Base-by-base conservation (phyloP, 345 rosid species). In the Eucalyptus tenuipes region DNA sequence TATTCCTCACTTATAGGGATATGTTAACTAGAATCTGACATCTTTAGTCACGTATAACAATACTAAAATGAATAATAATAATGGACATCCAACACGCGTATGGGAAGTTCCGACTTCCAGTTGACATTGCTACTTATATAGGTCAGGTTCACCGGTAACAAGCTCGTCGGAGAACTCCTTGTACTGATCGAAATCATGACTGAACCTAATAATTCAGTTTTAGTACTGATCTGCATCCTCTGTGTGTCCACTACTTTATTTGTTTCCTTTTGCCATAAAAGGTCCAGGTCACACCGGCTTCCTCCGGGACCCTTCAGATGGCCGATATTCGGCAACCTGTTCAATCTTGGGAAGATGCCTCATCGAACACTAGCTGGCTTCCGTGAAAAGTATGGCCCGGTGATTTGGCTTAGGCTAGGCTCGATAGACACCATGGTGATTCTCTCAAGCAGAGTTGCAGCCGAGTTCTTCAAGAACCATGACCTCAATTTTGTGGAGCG, bases 291-390 rank as follows among this genome's bases (percentile, higher is more conserved):
- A 29, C 15, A 50, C 12, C 88, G 88, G 68, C 93, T 87, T 42
- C 97, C 95, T 44, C 95, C 97, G 2, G 95, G 97, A 2, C 97
- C 95, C 14, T 89, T 91, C 4, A 94, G 95, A 88, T 94, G 95
- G 95, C 95, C 95, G 10, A 50, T 94, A 7, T 8, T 95, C 10
- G 95, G 97, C 80, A 94, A 95, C 91, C n/a, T 95, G 88, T 93
- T 93, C 81, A 91, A 92, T 31, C 90, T 95, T 2, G 94, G 95
- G 29, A 53, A 53, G 59, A 53, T 22, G 59, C 59, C 59, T 53
- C 59, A 22, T 53, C 59, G 59, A 53, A 53, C 59, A 8, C 59
- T 53, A 53, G 59, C 59, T 53, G 59, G 59, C 59, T 27, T 53
- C 59, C 59, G 59, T 53, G 59, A 53, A 53, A 53, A 53, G 27